Conservation (phyloP, 257 asterid genomes). For the Echium plantagineum region DNA sequence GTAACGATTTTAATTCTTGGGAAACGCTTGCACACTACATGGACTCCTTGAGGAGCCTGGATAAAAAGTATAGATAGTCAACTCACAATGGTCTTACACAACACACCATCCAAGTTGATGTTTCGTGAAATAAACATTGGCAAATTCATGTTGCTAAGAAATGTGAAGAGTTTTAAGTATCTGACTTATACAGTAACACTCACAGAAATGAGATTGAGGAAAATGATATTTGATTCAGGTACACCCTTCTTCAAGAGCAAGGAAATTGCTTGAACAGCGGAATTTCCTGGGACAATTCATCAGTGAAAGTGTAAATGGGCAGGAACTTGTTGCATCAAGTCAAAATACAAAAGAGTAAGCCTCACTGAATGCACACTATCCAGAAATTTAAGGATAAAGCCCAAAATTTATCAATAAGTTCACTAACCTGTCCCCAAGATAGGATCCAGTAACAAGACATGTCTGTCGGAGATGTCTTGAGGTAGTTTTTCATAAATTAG, state of each 20-base stretch:
- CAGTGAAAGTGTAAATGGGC: background rate
- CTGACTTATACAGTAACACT: conserved; percentile 16
- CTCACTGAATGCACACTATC: no score
- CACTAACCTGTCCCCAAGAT: conserved; percentile 91
- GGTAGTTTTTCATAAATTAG: conserved; percentile 92
- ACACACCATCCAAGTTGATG: background rate
- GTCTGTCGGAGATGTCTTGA: conserved; percentile 79
- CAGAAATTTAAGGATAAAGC: no score
- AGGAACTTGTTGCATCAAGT: no score
- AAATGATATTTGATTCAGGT: conserved; percentile 84
- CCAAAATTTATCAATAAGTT: background rate
- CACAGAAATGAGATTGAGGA: conserved; percentile 92
- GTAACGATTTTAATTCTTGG: conserved; percentile 93
- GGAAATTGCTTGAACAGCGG: conserved; percentile 86
- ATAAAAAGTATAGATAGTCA: background rate
- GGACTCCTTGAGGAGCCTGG: conserved; percentile 98
- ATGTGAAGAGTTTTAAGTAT: background rate
- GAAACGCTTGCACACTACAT: conserved; percentile 83
- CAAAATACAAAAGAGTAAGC: no score
- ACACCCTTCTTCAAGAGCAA: conserved; percentile 89
- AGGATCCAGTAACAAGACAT: conserved; percentile 86
- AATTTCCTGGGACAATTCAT: conserved; percentile 42
- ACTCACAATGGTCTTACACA: background rate
- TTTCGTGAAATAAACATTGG: background rate
- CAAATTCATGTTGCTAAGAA: background rate